A percentile compares a stretch with the other conserved stretches of the same genome.
These are phyloP conservation scores for Amaranthus tricolor DNA, from an alignment of 179 eudicot species.

Conservation along the genomic window DNA sequence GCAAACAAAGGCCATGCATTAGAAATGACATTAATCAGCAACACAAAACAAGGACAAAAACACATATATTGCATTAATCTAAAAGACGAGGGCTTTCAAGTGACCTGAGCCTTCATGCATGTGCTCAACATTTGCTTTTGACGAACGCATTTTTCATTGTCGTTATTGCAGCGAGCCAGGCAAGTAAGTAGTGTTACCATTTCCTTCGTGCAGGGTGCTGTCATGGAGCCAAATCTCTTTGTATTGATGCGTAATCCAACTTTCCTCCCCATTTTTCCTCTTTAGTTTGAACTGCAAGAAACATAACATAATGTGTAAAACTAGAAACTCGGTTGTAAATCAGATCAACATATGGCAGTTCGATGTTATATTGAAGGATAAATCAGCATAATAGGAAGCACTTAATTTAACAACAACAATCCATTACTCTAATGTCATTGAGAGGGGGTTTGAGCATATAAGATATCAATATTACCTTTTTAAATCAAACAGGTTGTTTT, in stretches of 20 bases:
- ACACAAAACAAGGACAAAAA: background rate
- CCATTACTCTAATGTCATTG: no score
- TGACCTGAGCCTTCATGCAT: conserved; percentile 91
- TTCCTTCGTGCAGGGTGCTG: conserved; percentile 86
- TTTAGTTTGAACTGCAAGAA: conserved; percentile 5
- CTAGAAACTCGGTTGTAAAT: background rate
- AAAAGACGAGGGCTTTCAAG: conserved; percentile 6
- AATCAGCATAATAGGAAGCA: background rate
- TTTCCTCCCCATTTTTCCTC: conserved; percentile 69
- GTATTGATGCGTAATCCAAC: conserved; percentile 56
- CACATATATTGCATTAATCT: background rate
- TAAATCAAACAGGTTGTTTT: no score
- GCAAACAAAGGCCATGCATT: background rate
- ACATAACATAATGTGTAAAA: background rate
- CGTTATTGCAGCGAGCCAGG: conserved; percentile 64
- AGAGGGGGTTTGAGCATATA: no score
- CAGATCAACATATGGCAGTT: background rate
- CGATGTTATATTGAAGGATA: background rate
- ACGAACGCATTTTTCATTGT: conserved; percentile 63
- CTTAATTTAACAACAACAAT: no score
- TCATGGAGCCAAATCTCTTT: conserved; percentile 63
- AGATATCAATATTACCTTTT: no score
- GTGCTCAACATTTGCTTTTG: conserved; percentile 63
- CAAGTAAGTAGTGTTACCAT: conserved; percentile 74
- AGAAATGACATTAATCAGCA: background rate